Evolutionary conservation across 441 rosid species (phyloP), one percentile per base, ranked within the genome.

Genomic region (Populus hybrid): DNA sequence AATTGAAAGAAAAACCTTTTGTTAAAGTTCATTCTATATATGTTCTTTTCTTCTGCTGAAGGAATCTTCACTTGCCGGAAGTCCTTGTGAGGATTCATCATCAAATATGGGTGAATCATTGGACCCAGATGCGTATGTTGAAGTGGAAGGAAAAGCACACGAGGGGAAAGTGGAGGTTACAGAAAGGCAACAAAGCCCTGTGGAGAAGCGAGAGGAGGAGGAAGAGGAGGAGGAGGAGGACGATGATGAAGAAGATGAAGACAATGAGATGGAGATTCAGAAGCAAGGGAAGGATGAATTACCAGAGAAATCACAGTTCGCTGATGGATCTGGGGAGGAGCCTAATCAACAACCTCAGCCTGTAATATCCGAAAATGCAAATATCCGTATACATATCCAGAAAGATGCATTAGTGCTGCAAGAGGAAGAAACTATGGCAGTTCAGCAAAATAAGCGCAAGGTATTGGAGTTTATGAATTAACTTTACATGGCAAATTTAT

Each of bases 61-160:
- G 97, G 97, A 88, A 56, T 83, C 91, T 78, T 90, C 93, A 64
- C 86, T 83, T 61, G 79, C 77, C 6, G 94, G 88, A 80, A 92
- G 98, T 81, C 94, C 87, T 14, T 86, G 84, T 12, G 98, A 84
- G 75, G 97, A 88, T 76, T 87, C 92, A 69, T 89, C 92, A 10
- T 88, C 91, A 81, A 89, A 92, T 82, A 87, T 86, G 82, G 97
- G 82, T 63, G 97, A 92, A 79, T 90, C 92, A 67, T 82, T 82
- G 67, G 97, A 88, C 75, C 84, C 71, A 38, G 95, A 90, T 83
- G 91, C 82, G 36, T 97, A 93, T 71, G 86, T 76, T 29, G 94
- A 86, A 56, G 82, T 79, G 74, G 92, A 87, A 86, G 90, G 85
- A 77, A 85, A 80, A 79, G 83, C 79, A 59, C 87, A 74, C 45